Percentiles rank a stretch among this genome's conserved stretches.
phyloP scores from a whole-genome alignment of 768 basidiomycete genomes.

The Butyriboletus loyo region DNA sequence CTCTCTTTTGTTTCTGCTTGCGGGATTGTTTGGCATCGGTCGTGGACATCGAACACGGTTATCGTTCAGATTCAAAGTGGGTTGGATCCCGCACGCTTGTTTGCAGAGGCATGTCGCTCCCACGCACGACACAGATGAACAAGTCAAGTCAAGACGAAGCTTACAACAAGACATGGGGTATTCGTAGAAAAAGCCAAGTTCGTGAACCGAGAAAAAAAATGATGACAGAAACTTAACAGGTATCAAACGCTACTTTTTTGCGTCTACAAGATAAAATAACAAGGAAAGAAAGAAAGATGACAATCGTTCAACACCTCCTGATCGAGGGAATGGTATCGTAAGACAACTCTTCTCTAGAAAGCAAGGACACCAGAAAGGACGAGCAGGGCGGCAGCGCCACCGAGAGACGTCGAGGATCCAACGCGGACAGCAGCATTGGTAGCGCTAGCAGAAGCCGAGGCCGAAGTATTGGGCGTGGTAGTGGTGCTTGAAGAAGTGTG shows the following conservation, averaged over 20 bases:
- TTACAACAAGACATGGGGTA: not conserved
- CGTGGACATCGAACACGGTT: constrained; percentile 10
- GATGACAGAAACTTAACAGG: constrained; percentile 17
- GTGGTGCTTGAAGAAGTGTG: constrained; percentile 17
- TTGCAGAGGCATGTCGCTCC: not conserved
- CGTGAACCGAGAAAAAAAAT: constrained; percentile 8
- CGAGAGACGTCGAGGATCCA: constrained; percentile 20
- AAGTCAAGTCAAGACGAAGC: not conserved
- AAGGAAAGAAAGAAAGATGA: not conserved
- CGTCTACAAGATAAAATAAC: constrained; percentile 7
- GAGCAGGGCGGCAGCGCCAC: constrained; percentile 17
- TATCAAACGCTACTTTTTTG: constrained; percentile 1
- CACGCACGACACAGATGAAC: not conserved
- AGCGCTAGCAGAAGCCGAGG: constrained; percentile 18
- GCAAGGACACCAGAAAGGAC: constrained; percentile 21
- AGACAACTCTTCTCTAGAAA: constrained; percentile 9
- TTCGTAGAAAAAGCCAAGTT: not conserved
- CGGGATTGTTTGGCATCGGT: constrained; percentile 16
- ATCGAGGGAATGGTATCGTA: constrained; percentile 2
- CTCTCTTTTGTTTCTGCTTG: constrained; percentile 34
- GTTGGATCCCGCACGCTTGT: not conserved
- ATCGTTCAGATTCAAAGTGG: not conserved
- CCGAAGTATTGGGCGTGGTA: constrained; percentile 26
- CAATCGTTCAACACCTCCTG: constrained; percentile 9
- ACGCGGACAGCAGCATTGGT: constrained; percentile 21